phyloP scores from a whole-genome alignment of 805 yeast species.

The Clavispora vitiphila region DNA sequence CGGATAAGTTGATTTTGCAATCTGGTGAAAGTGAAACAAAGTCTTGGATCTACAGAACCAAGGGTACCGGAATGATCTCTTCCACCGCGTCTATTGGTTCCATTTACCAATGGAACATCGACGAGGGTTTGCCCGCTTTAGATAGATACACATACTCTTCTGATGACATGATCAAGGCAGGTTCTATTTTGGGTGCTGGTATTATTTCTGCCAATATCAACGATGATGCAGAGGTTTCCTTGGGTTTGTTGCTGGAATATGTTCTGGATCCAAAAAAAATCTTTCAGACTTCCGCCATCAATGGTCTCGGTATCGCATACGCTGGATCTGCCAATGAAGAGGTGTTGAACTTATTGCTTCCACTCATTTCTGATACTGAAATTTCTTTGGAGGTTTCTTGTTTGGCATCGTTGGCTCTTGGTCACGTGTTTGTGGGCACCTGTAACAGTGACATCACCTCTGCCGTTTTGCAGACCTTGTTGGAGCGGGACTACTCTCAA shows the following conservation, averaged over 20 bases:
- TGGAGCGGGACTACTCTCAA: constrained; percentile 78
- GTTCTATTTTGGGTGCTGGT: constrained; percentile 95
- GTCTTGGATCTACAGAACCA: constrained; percentile 88
- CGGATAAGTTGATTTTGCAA: constrained; percentile 66
- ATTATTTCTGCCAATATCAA: constrained; percentile 87
- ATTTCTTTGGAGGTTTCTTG: constrained; percentile 74
- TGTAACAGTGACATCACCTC: constrained; percentile 92
- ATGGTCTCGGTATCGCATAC: constrained; percentile 90
- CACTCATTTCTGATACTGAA: constrained; percentile 74
- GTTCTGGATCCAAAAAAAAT: constrained; percentile 58
- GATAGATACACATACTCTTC: constrained; percentile 85
- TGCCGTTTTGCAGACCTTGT: constrained; percentile 81
- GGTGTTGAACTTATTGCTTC: constrained; percentile 68
- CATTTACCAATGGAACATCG: constrained; percentile 84
- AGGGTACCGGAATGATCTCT: constrained; percentile 85
- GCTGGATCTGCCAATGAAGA: constrained; percentile 92
- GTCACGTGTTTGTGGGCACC: constrained; percentile 93
- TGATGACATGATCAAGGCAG: constrained; percentile 88
- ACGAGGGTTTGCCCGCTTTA: constrained; percentile 82
- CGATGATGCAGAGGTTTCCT: constrained; percentile 92
- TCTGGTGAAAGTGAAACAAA: constrained; percentile 60
- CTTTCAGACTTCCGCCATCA: constrained; percentile 74
- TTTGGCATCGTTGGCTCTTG: constrained; percentile 85
- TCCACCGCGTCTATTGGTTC: constrained; percentile 91
- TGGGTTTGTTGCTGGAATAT: constrained; percentile 79